phyloP scores from a whole-genome alignment of 139 green algal species.

The Choricystis sp. region DNA sequence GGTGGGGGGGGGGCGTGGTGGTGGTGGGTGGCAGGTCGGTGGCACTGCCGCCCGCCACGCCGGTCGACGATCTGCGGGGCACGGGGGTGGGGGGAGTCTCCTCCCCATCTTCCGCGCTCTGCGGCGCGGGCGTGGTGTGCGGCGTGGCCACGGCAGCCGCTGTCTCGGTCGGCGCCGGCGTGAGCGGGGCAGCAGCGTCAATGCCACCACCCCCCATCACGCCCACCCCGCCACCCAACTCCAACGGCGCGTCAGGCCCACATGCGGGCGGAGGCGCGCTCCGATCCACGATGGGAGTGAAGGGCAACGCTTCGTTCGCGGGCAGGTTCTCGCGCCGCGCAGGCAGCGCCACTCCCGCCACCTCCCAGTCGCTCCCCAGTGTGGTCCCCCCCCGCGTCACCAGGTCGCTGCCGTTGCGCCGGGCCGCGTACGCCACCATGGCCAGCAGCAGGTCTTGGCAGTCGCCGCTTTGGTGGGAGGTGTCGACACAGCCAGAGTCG shows the following conservation, averaged over 20 bases:
- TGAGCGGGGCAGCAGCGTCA: too few relatives aligned
- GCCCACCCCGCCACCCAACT: too few relatives aligned
- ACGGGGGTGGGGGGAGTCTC: too few relatives aligned
- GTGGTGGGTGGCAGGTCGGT: too few relatives aligned
- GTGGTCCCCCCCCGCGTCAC: neutral
- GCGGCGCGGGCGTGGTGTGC: too few relatives aligned
- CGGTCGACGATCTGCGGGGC: too few relatives aligned
- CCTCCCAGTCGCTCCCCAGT: neutral
- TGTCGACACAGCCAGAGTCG: slow-evolving; percentile 91
- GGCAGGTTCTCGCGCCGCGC: neutral
- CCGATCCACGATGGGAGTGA: slow-evolving; percentile 1
- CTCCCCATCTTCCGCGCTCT: too few relatives aligned
- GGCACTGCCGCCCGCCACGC: too few relatives aligned
- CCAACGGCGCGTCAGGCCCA: neutral
- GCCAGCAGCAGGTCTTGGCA: slow-evolving; percentile 44
- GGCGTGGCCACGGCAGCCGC: too few relatives aligned
- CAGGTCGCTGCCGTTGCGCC: neutral
- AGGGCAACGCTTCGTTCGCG: neutral
- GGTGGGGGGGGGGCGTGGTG: too few relatives aligned
- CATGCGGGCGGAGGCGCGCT: slow-evolving; percentile 9
- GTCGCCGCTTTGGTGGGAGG: slow-evolving; percentile 35
- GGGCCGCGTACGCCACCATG: slow-evolving; percentile 17
- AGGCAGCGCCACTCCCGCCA: neutral
- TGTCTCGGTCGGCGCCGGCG: too few relatives aligned
- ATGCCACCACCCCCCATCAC: too few relatives aligned